Evolutionary conservation across 768 basidiomycete genomes (phyloP).

Genomic region (Russula sp.): DNA sequence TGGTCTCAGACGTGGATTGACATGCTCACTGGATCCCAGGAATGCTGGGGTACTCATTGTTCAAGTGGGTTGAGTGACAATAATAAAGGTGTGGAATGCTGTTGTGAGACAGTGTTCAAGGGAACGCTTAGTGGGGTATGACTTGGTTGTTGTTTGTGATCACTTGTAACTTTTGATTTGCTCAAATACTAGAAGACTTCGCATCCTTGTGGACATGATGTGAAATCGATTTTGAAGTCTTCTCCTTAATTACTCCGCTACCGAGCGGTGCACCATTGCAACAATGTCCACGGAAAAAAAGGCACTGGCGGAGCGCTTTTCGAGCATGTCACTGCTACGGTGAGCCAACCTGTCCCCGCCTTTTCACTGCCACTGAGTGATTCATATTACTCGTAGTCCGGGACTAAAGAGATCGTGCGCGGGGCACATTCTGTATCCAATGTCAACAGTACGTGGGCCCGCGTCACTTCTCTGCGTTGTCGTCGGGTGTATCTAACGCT

Average conservation of each 20-base stretch:
- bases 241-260: no score
- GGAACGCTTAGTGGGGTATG: background rate
- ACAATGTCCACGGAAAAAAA: no score
- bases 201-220: no score
- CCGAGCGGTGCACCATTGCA: no score
- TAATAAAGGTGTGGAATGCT: background rate
- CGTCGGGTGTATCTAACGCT: background rate
- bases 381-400: constrained; percentile 39
- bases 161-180: no score
- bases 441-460: constrained; percentile 55
- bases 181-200: no score
- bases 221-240: no score
- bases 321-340: no score
- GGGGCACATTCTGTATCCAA: constrained; percentile 57
- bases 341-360: background rate
- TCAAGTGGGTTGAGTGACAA: background rate
- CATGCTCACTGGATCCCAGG: background rate
- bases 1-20: background rate
- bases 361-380: background rate
- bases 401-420: constrained; percentile 57
- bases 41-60: constrained; percentile 11
- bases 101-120: background rate
- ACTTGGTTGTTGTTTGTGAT: no score
- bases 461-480: background rate
- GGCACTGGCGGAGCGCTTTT: no score